Percentiles rank a stretch among this genome's conserved stretches.
Conservation (phyloP, 768 basidiomycete species). For the Arthromyces matolae region DNA sequence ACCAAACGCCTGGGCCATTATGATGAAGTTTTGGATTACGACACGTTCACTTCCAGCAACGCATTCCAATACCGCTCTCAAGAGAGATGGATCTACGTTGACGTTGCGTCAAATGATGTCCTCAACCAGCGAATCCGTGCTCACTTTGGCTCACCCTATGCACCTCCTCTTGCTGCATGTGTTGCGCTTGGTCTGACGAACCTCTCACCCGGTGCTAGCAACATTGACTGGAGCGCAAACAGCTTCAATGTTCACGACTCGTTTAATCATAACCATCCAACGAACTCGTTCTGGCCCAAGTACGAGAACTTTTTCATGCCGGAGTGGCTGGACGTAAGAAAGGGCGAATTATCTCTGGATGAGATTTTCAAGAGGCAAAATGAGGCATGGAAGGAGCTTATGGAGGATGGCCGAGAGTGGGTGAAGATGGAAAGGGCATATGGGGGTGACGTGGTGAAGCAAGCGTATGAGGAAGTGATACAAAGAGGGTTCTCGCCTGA, state of each 20-base stretch:
- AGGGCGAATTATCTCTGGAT: slow-evolving; percentile 38
- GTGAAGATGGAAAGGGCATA: slow-evolving; percentile 45
- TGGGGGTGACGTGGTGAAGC: slow-evolving; percentile 45
- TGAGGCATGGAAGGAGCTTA: slow-evolving; percentile 55
- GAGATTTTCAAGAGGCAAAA: slow-evolving; percentile 51
- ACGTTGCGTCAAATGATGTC: slow-evolving; percentile 55
- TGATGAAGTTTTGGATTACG: slow-evolving; percentile 54
- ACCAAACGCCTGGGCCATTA: slow-evolving; percentile 54
- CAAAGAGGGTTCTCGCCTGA: slow-evolving; percentile 48
- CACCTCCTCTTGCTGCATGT: slow-evolving; percentile 34
- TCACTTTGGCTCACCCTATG: slow-evolving; percentile 38
- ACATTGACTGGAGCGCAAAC: slow-evolving; percentile 38
- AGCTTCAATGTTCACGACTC: slow-evolving; percentile 23
- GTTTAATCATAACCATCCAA: not conserved
- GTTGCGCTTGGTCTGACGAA: slow-evolving; percentile 57
- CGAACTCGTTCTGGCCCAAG: slow-evolving; percentile 29
- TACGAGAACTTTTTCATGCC: slow-evolving; percentile 64
- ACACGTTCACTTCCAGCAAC: slow-evolving; percentile 32
- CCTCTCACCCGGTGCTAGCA: slow-evolving; percentile 35
- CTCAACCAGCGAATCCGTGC: slow-evolving; percentile 43
- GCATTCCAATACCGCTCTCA: slow-evolving; percentile 24
- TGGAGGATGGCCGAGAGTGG: slow-evolving; percentile 55
- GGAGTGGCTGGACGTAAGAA: slow-evolving; percentile 61
- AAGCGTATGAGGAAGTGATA: slow-evolving; percentile 44
- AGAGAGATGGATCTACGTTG: slow-evolving; percentile 54